Base-by-base conservation (phyloP, 2,329 filamentous ascomycete genomes). In the Colletotrichum sp. region DNA sequence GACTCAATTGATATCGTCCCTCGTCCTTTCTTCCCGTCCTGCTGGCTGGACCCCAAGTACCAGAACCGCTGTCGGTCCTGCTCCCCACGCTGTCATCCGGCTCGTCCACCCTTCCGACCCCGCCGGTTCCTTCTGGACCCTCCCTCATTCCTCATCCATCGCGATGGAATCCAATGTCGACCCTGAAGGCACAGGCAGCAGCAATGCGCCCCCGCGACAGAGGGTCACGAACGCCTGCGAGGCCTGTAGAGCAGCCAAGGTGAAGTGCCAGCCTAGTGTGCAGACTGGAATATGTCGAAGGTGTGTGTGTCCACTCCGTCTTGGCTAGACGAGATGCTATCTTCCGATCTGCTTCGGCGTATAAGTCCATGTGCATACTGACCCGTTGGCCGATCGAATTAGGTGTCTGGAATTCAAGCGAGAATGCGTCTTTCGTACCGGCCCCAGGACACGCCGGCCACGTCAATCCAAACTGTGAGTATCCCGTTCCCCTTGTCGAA, bases 331-430 rank as follows among this genome's bases (percentile, higher is more conserved):
- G 13, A 49, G n/a, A 70, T 63, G 26, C 62, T 60, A 21, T 71
- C 52, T 67, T 12, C 75, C 75, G 71, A 57, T 36, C 21, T 39
- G n/a, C 15, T 36, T 62, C 66, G 71, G 75, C 75, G 49, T 75
- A 28, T 76, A 75, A 70, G 62, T 70, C 26, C n/a, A 36, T 44
- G 7, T 52, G 34, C n/a, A 34, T 68, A 52, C 59, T 75, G 28
- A 67, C 71, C 21, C 59, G n/a, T 34, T 12, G 24, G 30, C 71
- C 34, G n/a, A n/a, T 15, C 30, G 18, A 70, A 7, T 26, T 74
- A 91, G 89, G 78, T 91, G 90, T 79, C 85, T 88, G 65, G 86
- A 88, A 62, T 89, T 87, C 34, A 90, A 90, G 80, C 84, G 86
- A 68, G 89, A 91, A 81, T 91, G 89, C 73, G 83, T 91, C 71